Percentiles rank a stretch among this genome's conserved stretches.
These are phyloP conservation scores for Nakaseomyces sp. DNA, from an alignment of 1,139 yeast species.

Conservation along the genomic window DNA sequence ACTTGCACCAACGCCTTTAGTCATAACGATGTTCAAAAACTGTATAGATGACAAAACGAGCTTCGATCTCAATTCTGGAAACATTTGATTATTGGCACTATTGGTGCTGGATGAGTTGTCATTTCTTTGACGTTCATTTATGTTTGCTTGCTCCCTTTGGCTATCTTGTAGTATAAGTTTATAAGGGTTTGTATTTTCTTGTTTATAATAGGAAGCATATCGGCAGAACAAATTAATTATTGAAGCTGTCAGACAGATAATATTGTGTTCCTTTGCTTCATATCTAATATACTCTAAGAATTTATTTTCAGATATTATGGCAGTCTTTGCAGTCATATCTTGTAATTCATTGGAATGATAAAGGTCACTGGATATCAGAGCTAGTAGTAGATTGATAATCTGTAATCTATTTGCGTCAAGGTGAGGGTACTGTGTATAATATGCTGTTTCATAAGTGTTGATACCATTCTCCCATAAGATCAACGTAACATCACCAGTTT, in stretches of 20 bases:
- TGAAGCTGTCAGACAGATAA: conserved; percentile 55
- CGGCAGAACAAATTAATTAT: conserved; percentile 53
- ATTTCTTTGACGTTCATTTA: background rate
- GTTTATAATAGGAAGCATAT: conserved; percentile 26
- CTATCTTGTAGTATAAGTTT: conserved; percentile 11
- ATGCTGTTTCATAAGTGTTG: conserved; percentile 13
- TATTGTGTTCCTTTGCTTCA: conserved; percentile 11
- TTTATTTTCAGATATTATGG: conserved; percentile 1
- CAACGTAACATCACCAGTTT: background rate
- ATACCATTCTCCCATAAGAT: conserved; percentile 20
- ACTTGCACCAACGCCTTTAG: conserved; percentile 53
- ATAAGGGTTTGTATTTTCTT: conserved; percentile 15
- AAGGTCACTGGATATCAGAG: conserved; percentile 35
- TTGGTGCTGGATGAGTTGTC: background rate
- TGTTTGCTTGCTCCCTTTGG: background rate
- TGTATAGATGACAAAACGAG: conserved; percentile 55
- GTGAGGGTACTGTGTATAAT: conserved; percentile 36
- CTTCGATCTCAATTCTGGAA: conserved; percentile 42
- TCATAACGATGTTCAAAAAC: conserved; percentile 50
- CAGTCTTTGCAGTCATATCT: background rate
- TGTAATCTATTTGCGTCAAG: conserved; percentile 63
- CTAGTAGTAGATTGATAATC: conserved; percentile 50
- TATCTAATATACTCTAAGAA: background rate
- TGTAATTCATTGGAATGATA: conserved; percentile 50
- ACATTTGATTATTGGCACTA: background rate